Evolutionary conservation across 2,329 filamentous ascomycete species (phyloP).

Genomic region (Cladosporium colombiae): DNA sequence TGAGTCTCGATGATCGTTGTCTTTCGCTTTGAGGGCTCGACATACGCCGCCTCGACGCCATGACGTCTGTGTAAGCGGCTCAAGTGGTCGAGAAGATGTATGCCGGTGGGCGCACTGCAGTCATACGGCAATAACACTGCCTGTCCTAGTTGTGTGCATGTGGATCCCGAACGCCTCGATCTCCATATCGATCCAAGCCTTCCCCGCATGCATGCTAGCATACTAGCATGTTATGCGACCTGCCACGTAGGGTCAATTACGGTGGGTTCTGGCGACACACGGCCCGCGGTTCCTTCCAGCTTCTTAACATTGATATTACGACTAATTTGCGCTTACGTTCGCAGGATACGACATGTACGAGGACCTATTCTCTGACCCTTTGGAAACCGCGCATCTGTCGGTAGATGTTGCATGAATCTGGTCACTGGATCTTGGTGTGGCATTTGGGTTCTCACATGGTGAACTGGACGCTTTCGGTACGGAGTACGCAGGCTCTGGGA

Average conservation of each 20-base stretch:
- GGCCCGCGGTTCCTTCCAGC: conserved; percentile 9
- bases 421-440: neutral
- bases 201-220: neutral
- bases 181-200: neutral
- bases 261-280: neutral
- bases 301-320: neutral
- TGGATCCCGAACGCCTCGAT: neutral
- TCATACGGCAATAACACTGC: conserved; percentile 7
- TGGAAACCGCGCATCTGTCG: neutral
- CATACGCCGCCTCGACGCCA: neutral
- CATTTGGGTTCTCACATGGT: neutral
- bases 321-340: neutral
- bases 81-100: neutral
- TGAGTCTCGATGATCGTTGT: neutral
- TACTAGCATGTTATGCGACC: neutral
- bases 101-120: neutral
- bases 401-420: neutral
- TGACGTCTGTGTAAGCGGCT: neutral
- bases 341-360: neutral
- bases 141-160: neutral
- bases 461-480: neutral
- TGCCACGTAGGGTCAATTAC: neutral
- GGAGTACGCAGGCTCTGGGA: neutral
- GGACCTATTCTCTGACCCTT: neutral
- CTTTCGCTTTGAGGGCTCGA: neutral